A percentile compares a stretch with the other conserved stretches of the same genome.
These are phyloP conservation scores for Platanus orientalis DNA, from an alignment of 164 flowering plant species.

Conservation along the genomic window DNA sequence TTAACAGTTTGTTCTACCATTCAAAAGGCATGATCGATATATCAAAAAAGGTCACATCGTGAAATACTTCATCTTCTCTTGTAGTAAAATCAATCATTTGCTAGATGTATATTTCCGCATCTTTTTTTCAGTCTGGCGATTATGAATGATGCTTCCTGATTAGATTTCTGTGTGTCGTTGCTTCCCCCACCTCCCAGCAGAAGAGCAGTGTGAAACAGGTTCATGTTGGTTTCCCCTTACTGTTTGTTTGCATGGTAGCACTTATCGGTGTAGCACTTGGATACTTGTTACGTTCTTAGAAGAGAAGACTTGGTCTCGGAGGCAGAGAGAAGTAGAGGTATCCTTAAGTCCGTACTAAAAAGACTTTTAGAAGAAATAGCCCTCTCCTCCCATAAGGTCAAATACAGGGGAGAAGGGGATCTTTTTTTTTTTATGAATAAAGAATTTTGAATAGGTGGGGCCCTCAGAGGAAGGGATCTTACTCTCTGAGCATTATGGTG, in stretches of 20 bases:
- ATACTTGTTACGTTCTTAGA: constrained; percentile 25
- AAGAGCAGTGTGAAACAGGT: constrained; percentile 27
- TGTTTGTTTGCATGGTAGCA: constrained; percentile 66
- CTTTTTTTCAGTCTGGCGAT: not conserved
- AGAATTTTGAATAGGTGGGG: no score
- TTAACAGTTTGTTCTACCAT: no score
- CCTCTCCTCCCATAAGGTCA: not conserved
- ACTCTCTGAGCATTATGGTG: no score
- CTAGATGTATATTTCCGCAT: no score
- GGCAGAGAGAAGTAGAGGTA: not conserved
- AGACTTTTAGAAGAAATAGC: not conserved
- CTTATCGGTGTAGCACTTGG: constrained; percentile 52
- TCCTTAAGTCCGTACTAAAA: not conserved
- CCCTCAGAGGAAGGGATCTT: no score
- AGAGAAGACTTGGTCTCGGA: not conserved
- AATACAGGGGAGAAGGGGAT: not conserved
- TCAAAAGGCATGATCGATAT: no score
- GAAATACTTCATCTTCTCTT: no score
- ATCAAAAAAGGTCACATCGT: no score
- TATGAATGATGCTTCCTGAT: not conserved
- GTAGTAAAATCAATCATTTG: no score
- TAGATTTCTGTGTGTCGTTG: not conserved
- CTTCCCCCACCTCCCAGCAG: constrained; percentile 17
- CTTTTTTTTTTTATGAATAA: no score
- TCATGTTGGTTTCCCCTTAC: constrained; percentile 64